phyloP scores from a whole-genome alignment of 345 rosid genomes.

The Alliaria petiolata region DNA sequence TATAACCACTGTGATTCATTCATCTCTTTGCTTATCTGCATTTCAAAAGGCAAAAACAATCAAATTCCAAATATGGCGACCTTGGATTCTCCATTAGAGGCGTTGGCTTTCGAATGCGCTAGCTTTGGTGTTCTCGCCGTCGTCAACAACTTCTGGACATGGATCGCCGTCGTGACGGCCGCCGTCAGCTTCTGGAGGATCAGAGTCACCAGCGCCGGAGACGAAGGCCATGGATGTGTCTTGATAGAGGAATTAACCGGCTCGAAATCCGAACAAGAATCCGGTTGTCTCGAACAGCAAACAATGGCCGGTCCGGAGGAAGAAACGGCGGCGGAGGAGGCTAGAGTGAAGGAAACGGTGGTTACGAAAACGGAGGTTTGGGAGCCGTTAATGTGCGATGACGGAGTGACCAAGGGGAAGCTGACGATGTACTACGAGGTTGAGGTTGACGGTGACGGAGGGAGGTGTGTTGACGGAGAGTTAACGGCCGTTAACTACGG shows the following conservation, averaged over 20 bases:
- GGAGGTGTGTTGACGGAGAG: slow-evolving; percentile 16
- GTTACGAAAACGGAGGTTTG: background rate
- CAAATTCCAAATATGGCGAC: slow-evolving; percentile 15
- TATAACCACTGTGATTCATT: background rate
- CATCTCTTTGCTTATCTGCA: slow-evolving; percentile 2
- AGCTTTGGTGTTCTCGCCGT: slow-evolving; percentile 44
- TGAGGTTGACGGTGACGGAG: slow-evolving; percentile 13
- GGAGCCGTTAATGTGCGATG: slow-evolving; percentile 8
- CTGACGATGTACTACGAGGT: slow-evolving; percentile 41
- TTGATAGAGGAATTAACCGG: slow-evolving; percentile 6
- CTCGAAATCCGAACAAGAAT: background rate
- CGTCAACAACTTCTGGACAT: slow-evolving; percentile 63
- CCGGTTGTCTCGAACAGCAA: background rate
- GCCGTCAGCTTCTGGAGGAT: slow-evolving; percentile 77
- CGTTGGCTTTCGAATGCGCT: slow-evolving; percentile 41
- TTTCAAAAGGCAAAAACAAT: background rate
- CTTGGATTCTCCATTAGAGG: slow-evolving; percentile 46
- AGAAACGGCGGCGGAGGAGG: too few relatives aligned
- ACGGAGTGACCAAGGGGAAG: slow-evolving; percentile 45
- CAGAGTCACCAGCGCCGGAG: slow-evolving; percentile 25
- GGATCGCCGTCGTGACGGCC: slow-evolving; percentile 64
- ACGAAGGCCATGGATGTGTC: background rate
- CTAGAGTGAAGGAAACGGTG: background rate
- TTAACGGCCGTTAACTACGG: slow-evolving; percentile 20
- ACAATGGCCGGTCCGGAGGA: slow-evolving; percentile 3